phyloP scores from a whole-genome alignment of 2,329 filamentous ascomycete species.

The Aphanoascus verrucosus region DNA sequence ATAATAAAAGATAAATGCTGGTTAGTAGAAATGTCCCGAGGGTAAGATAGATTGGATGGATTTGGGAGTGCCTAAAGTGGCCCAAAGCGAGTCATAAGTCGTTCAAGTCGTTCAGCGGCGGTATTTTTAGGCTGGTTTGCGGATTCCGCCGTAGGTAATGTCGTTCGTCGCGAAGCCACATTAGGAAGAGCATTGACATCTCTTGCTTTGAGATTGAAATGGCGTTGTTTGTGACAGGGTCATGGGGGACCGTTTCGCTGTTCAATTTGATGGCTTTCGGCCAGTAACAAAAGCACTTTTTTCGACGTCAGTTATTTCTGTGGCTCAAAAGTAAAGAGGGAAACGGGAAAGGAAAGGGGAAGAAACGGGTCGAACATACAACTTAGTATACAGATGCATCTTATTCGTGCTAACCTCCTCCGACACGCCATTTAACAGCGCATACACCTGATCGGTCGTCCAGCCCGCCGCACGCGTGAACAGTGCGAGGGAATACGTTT shows the following conservation, averaged over 20 bases:
- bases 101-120: no score
- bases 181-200: no score
- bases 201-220: no score
- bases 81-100: no score
- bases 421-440: conserved; percentile 18
- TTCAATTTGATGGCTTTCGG: conserved; percentile 1
- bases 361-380: conserved; percentile 15
- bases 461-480: conserved; percentile 22
- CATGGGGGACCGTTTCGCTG: background rate
- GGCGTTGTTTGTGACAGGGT: no score
- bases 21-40: no score
- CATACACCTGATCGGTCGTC: conserved; percentile 18
- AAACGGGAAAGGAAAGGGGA: background rate
- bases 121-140: no score
- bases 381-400: conserved; percentile 23
- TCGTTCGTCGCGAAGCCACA: no score
- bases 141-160: no score
- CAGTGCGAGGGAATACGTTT: conserved; percentile 22
- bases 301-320: background rate
- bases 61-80: no score
- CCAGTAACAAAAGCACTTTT: background rate
- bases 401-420: conserved; percentile 22
- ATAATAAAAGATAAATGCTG: no score
- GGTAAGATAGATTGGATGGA: no score
- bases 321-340: background rate